Percentiles rank a stretch among this genome's conserved stretches.
Evolutionary conservation across 2,329 filamentous ascomycete species (phyloP).

Genomic region (Penicillium sp.): DNA sequence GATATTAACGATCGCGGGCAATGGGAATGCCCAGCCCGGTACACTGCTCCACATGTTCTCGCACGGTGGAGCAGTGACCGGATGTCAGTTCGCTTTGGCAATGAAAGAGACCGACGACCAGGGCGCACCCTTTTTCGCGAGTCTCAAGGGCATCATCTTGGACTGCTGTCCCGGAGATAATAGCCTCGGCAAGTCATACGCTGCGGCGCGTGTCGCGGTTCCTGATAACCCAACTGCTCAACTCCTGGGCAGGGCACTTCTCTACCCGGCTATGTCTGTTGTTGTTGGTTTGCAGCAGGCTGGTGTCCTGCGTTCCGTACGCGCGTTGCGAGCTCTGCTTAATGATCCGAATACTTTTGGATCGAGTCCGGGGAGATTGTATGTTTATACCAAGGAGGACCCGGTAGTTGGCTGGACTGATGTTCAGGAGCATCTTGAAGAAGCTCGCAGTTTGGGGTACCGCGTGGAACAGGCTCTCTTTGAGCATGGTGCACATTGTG

Average conservation of each 20-base stretch:
- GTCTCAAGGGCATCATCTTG: slow-evolving; percentile 16
- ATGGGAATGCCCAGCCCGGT: slow-evolving; percentile 1
- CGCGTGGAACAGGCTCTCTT: slow-evolving; percentile 15
- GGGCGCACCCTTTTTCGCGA: slow-evolving; percentile 2
- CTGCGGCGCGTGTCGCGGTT: slow-evolving; percentile 16
- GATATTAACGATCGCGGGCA: slow-evolving; percentile 7
- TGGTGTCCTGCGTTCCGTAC: slow-evolving; percentile 12
- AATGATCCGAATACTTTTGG: slow-evolving; percentile 22
- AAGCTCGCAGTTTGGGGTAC: slow-evolving; percentile 15
- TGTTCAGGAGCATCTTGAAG: slow-evolving; percentile 19
- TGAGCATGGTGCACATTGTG: slow-evolving; percentile 19
- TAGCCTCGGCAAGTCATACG: slow-evolving; percentile 17
- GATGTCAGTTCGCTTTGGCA: slow-evolving; percentile 21
- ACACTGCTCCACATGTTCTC: slow-evolving; percentile 27
- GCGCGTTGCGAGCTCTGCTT: slow-evolving; percentile 14
- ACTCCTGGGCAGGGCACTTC: slow-evolving; percentile 9
- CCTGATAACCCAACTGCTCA: slow-evolving; percentile 8
- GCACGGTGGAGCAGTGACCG: slow-evolving; percentile 23
- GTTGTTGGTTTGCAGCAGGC: slow-evolving; percentile 14
- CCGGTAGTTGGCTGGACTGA: slow-evolving; percentile 21
- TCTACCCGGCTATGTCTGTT: slow-evolving; percentile 20
- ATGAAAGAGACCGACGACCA: slow-evolving; percentile 15
- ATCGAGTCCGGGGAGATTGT: slow-evolving; percentile 11
- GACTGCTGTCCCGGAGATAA: slow-evolving; percentile 26
- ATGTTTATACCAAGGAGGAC: slow-evolving; percentile 22